These are phyloP conservation scores for Apiospora arundinis DNA, from an alignment of 2,329 filamentous ascomycete species.

Conservation along the genomic window DNA sequence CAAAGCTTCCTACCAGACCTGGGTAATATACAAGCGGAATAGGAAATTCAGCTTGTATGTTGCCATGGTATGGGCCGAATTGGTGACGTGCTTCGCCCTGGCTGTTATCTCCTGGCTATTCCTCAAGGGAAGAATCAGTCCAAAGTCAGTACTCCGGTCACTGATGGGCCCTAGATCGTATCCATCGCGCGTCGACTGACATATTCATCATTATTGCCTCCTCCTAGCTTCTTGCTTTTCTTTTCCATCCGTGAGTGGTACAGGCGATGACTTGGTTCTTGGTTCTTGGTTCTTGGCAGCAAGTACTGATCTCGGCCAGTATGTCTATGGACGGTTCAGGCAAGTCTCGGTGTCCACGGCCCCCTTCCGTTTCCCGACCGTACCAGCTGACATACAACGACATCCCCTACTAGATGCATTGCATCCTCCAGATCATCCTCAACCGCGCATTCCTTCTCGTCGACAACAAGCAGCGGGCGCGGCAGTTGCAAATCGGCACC, in stretches of 20 bases:
- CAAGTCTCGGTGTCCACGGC: too few relatives aligned
- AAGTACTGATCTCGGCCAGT: constrained; percentile 14
- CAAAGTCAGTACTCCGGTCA: constrained; percentile 13
- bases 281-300: too few relatives aligned
- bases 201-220: too few relatives aligned
- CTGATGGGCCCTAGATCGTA: too few relatives aligned
- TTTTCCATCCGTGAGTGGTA: constrained; percentile 23
- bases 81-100: constrained; percentile 36
- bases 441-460: constrained; percentile 57
- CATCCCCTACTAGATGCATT: constrained; percentile 44
- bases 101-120: constrained; percentile 39
- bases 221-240: constrained; percentile 23
- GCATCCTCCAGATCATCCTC: constrained; percentile 60
- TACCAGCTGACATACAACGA: too few relatives aligned
- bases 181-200: too few relatives aligned
- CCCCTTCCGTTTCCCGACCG: too few relatives aligned
- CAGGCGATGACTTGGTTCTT: too few relatives aligned
- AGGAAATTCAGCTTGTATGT: constrained; percentile 38
- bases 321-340: constrained; percentile 29
- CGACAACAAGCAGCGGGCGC: constrained; percentile 43
- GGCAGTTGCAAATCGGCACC: constrained; percentile 50
- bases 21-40: constrained; percentile 32
- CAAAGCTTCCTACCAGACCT: constrained; percentile 40
- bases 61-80: constrained; percentile 44
- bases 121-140: constrained; percentile 19